Evolutionary conservation across 305 asterid genomes (phyloP).

Genomic region (Stenogyne calaminthoides): DNA sequence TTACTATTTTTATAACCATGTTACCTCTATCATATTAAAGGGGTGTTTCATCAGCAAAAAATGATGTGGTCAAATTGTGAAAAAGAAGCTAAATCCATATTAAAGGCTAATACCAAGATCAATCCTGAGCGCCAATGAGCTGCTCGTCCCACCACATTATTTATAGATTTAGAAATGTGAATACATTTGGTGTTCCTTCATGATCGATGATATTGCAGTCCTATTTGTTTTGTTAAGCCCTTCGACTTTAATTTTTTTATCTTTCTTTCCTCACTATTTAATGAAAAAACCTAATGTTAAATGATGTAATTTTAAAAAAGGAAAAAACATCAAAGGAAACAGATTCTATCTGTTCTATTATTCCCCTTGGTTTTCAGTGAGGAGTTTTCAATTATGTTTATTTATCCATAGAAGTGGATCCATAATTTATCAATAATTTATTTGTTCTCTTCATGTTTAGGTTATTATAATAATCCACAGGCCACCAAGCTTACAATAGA

Average conservation of each 20-base stretch:
- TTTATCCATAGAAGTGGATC: slow-evolving; percentile 15
- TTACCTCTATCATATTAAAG: neutral
- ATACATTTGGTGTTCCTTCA: neutral
- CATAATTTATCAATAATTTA: slow-evolving; percentile 1
- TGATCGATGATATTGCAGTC: neutral
- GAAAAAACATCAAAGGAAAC: neutral
- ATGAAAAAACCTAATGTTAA: neutral
- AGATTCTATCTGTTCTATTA: neutral
- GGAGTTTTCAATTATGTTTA: neutral
- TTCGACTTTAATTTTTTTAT: neutral
- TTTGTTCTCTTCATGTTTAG: slow-evolving; percentile 40
- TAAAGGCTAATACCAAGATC: neutral
- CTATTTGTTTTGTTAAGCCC: neutral
- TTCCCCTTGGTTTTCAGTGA: neutral
- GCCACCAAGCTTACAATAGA: slow-evolving; percentile 88
- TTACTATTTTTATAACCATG: neutral
- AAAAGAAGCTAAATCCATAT: neutral
- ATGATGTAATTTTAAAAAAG: neutral
- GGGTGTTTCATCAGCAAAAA: neutral
- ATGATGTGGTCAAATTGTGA: neutral
- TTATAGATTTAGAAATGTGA: neutral
- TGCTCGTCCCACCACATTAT: no score
- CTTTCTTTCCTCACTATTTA: neutral
- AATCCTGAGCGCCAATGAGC: neutral
- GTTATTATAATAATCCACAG: slow-evolving; percentile 76